Conservation (phyloP, 1,139 yeast genomes). For the Yamadazyma friedrichii region DNA sequence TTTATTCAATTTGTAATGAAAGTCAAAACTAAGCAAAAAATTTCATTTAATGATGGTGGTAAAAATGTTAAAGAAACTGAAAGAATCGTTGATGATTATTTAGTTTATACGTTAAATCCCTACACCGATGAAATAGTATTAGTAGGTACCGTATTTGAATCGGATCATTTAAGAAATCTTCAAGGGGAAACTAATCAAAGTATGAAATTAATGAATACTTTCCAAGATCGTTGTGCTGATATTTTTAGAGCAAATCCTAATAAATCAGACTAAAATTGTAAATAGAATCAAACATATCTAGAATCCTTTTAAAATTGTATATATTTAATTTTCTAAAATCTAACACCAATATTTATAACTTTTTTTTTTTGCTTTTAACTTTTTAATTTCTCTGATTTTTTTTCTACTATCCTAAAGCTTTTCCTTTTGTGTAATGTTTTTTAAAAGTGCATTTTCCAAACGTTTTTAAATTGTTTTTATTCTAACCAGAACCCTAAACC, state of each 20-base stretch:
- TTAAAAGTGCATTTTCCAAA: too few species aligned
- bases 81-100: slow-evolving; percentile 66
- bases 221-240: slow-evolving; percentile 27
- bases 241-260: slow-evolving; percentile 29
- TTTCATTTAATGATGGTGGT: slow-evolving; percentile 49
- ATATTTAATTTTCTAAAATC: slow-evolving; percentile 1
- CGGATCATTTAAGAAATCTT: slow-evolving; percentile 42
- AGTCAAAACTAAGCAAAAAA: slow-evolving; percentile 70
- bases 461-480: too few species aligned
- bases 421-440: too few species aligned
- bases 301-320: slow-evolving; percentile 1
- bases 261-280: slow-evolving; percentile 1
- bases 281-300: not conserved
- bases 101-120: slow-evolving; percentile 77
- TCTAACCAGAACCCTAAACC: not conserved
- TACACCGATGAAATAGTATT: slow-evolving; percentile 61
- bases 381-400: not conserved
- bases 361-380: not conserved
- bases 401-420: not conserved
- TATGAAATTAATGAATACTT: slow-evolving; percentile 25
- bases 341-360: too few species aligned
- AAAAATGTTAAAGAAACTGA: slow-evolving; percentile 39
- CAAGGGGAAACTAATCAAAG: slow-evolving; percentile 30
- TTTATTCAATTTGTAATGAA: slow-evolving; percentile 75
- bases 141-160: slow-evolving; percentile 82